Evolutionary conservation across 345 rosid species (phyloP).

Genomic region (Ceriops tagal): DNA sequence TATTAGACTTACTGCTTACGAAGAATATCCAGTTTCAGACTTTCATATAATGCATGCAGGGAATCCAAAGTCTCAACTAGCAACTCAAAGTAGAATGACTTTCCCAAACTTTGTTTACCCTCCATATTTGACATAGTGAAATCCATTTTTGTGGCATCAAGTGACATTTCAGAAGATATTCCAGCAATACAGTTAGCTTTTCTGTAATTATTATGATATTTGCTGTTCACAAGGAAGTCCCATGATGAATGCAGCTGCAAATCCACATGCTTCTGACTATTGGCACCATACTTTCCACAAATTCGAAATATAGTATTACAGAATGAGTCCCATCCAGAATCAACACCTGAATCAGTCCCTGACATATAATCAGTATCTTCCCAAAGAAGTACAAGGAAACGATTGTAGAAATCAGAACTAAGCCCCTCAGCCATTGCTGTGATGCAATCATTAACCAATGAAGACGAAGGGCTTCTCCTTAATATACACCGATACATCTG

Average conservation of each 20-base stretch:
- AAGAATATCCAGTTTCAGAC: constrained; percentile 83
- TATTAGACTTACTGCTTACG: constrained; percentile 61
- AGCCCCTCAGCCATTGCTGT: constrained; percentile 89
- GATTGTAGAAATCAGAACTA: constrained; percentile 51
- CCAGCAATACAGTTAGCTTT: constrained; percentile 37
- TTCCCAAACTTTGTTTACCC: constrained; percentile 32
- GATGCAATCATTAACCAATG: constrained; percentile 79
- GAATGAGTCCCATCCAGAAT: constrained; percentile 72
- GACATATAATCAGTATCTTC: constrained; percentile 47
- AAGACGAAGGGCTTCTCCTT: constrained; percentile 67
- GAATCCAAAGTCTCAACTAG: constrained; percentile 62
- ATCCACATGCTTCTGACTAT: constrained; percentile 33
- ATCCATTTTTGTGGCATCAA: constrained; percentile 29
- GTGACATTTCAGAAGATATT: constrained; percentile 29
- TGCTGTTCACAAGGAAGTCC: constrained; percentile 84
- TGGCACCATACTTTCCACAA: constrained; percentile 44
- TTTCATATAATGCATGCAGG: constrained; percentile 90
- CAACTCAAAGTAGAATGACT: constrained; percentile 46
- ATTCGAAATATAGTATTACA: constrained; percentile 57
- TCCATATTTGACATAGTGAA: constrained; percentile 32
- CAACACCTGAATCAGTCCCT: constrained; percentile 46
- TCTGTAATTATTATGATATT: constrained; percentile 68
- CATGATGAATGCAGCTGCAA: constrained; percentile 52
- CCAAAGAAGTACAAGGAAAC: constrained; percentile 87
- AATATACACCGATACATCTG: constrained; percentile 84